These are phyloP conservation scores for Ascochyta pisi DNA, from an alignment of 2,329 filamentous ascomycete species.

Conservation along the genomic window DNA sequence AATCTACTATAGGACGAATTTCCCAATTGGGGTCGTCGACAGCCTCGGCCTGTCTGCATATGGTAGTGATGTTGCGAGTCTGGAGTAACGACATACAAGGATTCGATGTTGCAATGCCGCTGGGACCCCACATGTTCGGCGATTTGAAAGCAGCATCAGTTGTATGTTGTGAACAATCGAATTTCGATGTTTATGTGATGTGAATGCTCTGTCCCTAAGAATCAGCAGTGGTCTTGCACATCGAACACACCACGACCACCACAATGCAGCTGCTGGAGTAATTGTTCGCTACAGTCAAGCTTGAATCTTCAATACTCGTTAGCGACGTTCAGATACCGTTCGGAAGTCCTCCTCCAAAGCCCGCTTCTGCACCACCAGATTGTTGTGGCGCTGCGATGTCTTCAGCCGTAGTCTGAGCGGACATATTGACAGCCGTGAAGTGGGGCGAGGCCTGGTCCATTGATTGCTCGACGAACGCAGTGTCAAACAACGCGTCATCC, in stretches of 20 bases:
- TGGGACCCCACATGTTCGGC: not conserved
- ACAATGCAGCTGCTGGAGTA: too few relatives aligned
- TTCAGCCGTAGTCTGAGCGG: not conserved
- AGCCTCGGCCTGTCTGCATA: conserved; percentile 2
- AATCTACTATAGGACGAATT: conserved; percentile 13
- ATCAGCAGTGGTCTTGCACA: too few relatives aligned
- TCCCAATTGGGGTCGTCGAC: not conserved
- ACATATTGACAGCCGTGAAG: conserved; percentile 8
- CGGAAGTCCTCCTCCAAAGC: not conserved
- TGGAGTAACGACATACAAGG: conserved; percentile 23
- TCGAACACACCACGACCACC: too few relatives aligned
- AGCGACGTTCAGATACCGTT: not conserved
- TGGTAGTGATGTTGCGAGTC: conserved; percentile 4
- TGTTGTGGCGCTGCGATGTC: not conserved
- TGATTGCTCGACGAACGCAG: conserved; percentile 4
- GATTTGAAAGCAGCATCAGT: not conserved
- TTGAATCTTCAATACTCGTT: not conserved
- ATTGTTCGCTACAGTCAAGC: not conserved
- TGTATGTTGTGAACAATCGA: not conserved
- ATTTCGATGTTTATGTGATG: too few relatives aligned
- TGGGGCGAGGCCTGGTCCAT: conserved; percentile 9
- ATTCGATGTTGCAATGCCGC: conserved; percentile 20
- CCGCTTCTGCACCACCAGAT: not conserved
- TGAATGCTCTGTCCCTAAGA: too few relatives aligned
- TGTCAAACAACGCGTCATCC: conserved; percentile 9